Percentiles rank a stretch among this genome's conserved stretches.
These are phyloP conservation scores for Colletotrichum gloeosporioides DNA, from an alignment of 2,329 filamentous ascomycete genomes.

Conservation along the genomic window DNA sequence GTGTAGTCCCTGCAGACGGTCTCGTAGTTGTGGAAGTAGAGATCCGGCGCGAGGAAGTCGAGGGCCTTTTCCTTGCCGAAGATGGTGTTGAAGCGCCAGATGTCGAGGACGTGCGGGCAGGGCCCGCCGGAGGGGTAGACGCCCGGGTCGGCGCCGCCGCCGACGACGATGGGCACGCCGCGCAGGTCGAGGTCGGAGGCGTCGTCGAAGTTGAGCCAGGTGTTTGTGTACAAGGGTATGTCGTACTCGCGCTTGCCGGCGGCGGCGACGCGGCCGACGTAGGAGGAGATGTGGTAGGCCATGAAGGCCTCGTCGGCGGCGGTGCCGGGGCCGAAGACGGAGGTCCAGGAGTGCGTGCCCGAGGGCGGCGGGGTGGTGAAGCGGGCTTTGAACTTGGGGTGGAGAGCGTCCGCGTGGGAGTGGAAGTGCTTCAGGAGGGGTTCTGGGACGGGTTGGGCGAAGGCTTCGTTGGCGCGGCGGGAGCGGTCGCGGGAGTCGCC, in stretches of 20 bases:
- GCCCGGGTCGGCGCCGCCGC: conserved; percentile 38
- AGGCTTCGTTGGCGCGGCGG: conserved; percentile 43
- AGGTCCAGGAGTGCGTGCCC: conserved; percentile 35
- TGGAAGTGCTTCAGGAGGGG: conserved; percentile 30
- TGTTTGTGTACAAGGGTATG: conserved; percentile 39
- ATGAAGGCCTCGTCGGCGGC: conserved; percentile 41
- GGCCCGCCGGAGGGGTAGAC: conserved; percentile 41
- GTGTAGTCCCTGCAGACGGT: conserved; percentile 47
- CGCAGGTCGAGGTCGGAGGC: conserved; percentile 33
- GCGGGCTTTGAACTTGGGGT: conserved; percentile 33
- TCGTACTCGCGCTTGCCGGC: conserved; percentile 37
- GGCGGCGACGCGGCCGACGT: conserved; percentile 36
- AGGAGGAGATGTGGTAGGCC: conserved; percentile 39
- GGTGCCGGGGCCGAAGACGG: conserved; percentile 33
- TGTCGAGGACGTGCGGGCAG: conserved; percentile 37
- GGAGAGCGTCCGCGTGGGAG: conserved; percentile 22
- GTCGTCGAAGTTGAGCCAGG: conserved; percentile 41
- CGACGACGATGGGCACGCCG: conserved; percentile 37
- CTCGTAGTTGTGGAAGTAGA: conserved; percentile 55
- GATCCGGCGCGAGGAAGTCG: conserved; percentile 51
- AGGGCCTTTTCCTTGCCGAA: conserved; percentile 32
- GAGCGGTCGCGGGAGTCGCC: conserved; percentile 57
- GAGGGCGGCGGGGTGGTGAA: conserved; percentile 26
- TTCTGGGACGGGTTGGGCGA: conserved; percentile 36
- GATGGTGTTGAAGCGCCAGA: conserved; percentile 43